Conservation (phyloP, 169 alveolate species). For the Plasmodium gonderi region DNA sequence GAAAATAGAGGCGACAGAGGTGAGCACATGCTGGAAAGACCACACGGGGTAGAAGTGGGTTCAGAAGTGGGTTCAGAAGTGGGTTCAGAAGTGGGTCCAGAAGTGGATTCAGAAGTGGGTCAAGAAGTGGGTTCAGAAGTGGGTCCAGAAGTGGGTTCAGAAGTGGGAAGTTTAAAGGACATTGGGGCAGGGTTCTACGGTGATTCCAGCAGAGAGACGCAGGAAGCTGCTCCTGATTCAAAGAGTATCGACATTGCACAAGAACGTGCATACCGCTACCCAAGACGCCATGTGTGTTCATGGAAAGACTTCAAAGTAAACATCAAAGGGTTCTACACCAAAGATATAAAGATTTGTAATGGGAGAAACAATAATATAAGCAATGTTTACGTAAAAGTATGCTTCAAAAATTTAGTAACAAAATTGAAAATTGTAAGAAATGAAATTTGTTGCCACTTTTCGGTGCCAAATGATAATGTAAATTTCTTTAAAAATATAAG, state of each 20-base stretch:
- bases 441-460: not conserved
- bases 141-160: too few species aligned
- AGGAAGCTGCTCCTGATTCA: too few species aligned
- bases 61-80: too few species aligned
- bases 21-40: not conserved
- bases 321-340: constrained; percentile 54
- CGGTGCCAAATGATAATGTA: constrained; percentile 39
- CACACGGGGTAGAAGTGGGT: too few species aligned
- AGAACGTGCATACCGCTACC: not conserved
- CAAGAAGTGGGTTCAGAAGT: not conserved
- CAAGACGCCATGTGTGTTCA: too few species aligned
- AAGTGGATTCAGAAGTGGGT: not conserved
- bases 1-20: not conserved
- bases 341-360: not conserved
- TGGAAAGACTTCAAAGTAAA: not conserved
- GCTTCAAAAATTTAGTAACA: constrained; percentile 21
- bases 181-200: too few species aligned
- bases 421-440: constrained; percentile 24
- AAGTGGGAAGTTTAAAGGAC: too few species aligned
- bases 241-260: not conserved
- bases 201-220: too few species aligned
- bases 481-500: constrained; percentile 25
- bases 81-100: too few species aligned
- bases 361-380: not conserved
- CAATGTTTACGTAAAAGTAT: constrained; percentile 13